These are phyloP conservation scores for Pulveroboletus ravenelii DNA, from an alignment of 768 basidiomycete genomes.

Conservation along the genomic window DNA sequence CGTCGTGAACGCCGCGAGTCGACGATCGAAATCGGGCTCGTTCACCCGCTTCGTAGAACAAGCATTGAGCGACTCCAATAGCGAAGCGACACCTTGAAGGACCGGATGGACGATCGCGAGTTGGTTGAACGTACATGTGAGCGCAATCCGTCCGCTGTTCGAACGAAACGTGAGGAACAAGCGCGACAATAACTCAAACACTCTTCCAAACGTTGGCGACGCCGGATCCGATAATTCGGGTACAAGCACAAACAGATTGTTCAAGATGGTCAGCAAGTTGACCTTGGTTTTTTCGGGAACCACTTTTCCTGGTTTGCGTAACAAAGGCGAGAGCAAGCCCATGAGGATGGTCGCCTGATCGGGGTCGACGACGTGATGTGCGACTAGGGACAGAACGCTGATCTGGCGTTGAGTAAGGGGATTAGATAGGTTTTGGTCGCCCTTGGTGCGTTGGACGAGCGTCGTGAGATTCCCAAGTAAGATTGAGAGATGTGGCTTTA, in stretches of 20 bases:
- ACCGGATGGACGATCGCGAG: constrained; percentile 39
- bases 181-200: constrained; percentile 64
- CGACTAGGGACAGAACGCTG: constrained; percentile 70
- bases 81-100: constrained; percentile 44
- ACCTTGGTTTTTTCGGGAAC: constrained; percentile 85
- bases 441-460: constrained; percentile 62
- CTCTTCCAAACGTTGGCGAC: constrained; percentile 43
- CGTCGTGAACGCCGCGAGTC: constrained; percentile 66
- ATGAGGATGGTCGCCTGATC: constrained; percentile 71
- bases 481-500: constrained; percentile 65
- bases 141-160: constrained; percentile 62
- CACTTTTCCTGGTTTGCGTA: constrained; percentile 69
- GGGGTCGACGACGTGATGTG: constrained; percentile 65
- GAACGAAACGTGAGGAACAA: constrained; percentile 76
- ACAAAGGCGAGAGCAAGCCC: constrained; percentile 67
- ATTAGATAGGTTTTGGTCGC: constrained; percentile 44
- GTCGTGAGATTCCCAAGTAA: constrained; percentile 69
- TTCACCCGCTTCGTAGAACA: constrained; percentile 80
- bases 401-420: constrained; percentile 81
- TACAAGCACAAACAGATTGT: constrained; percentile 61
- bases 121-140: constrained; percentile 60
- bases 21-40: constrained; percentile 89
- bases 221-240: constrained; percentile 49
- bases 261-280: constrained; percentile 70
- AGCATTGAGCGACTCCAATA: constrained; percentile 74